phyloP scores from a whole-genome alignment of 1,284 basidiomycete genomes.

The Bondarzewia mesenterica region DNA sequence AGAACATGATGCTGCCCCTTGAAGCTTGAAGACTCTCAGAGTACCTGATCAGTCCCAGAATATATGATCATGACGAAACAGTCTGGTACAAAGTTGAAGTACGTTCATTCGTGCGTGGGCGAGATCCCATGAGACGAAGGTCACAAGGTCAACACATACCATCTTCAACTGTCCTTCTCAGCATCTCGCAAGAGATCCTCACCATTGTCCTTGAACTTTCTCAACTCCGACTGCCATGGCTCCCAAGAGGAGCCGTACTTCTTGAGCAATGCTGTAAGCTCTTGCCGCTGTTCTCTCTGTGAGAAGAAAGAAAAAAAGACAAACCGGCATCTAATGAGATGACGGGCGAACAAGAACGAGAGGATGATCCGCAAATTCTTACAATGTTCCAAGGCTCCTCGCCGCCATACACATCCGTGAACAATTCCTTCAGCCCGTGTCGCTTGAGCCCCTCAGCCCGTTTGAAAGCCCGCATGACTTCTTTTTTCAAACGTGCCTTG shows the following conservation, averaged over 20 bases:
- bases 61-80: too few relatives aligned
- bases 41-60: too few relatives aligned
- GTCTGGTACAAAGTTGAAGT: too few relatives aligned
- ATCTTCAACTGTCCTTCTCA: neutral
- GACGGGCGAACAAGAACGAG: too few relatives aligned
- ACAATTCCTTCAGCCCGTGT: constrained; percentile 70
- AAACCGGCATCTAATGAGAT: neutral
- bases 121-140: neutral
- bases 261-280: constrained; percentile 64
- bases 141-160: neutral
- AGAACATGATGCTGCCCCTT: too few relatives aligned
- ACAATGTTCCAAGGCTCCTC: constrained; percentile 83
- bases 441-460: constrained; percentile 69
- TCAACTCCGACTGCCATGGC: constrained; percentile 78
- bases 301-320: constrained; percentile 3
- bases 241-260: constrained; percentile 83
- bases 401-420: constrained; percentile 84
- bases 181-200: constrained; percentile 8
- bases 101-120: too few relatives aligned
- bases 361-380: constrained; percentile 22
- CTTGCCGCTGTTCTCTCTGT: constrained; percentile 79
- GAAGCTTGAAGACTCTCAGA: too few relatives aligned
- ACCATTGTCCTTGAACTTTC: constrained; percentile 56
- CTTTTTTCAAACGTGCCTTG: constrained; percentile 60
- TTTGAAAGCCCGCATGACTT: constrained; percentile 75